A percentile compares a stretch with the other conserved stretches of the same genome.
These are phyloP conservation scores for Pichia sp. DNA, from an alignment of 1,139 yeast genomes.

Conservation along the genomic window DNA sequence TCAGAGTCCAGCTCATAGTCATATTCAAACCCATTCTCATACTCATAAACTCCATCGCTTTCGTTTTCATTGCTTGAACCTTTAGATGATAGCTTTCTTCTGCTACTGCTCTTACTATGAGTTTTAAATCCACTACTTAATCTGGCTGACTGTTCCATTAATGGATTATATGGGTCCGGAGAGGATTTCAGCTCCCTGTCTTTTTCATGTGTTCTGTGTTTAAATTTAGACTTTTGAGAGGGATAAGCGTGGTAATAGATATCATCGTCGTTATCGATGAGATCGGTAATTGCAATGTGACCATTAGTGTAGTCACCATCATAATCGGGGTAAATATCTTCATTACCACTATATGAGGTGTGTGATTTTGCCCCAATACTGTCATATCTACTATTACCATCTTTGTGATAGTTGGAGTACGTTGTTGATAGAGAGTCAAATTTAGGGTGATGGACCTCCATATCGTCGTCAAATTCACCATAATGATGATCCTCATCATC, in stretches of 20 bases:
- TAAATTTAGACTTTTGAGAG: no score
- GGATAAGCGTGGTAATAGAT: no score
- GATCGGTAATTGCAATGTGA: no score
- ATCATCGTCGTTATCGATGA: no score
- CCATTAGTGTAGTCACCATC: constrained; percentile 1
- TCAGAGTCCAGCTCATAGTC: constrained; percentile 11
- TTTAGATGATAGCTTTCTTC: neutral
- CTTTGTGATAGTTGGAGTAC: neutral
- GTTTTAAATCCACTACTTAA: neutral
- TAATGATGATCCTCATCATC: neutral
- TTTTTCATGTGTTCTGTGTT: no score
- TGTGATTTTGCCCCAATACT: neutral
- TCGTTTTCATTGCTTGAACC: constrained; percentile 2
- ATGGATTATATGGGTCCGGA: no score
- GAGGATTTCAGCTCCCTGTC: no score
- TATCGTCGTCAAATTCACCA: neutral
- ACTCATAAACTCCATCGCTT: constrained; percentile 12
- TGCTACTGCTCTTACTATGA: neutral
- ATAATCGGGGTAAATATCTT: constrained; percentile 5
- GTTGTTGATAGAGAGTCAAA: neutral
- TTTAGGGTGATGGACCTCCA: neutral
- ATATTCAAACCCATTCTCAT: constrained; percentile 15
- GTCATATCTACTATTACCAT: neutral
- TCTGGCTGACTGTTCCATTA: no score
- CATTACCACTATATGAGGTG: neutral